Conservation (phyloP, 2,329 filamentous ascomycete species). For the Aspergillus pseudoglaucus region DNA sequence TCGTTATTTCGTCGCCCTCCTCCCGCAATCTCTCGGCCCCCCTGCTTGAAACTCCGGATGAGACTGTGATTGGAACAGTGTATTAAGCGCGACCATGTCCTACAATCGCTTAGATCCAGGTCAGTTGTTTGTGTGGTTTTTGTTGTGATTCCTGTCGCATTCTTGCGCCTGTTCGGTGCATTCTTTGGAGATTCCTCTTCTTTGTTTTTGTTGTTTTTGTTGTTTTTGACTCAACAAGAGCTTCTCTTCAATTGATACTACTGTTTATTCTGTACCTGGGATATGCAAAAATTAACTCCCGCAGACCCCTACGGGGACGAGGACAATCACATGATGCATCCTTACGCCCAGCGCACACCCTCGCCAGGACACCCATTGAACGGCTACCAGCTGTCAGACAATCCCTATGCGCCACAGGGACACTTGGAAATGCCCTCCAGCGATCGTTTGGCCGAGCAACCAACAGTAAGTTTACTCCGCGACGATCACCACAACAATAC, state of each 20-base stretch:
- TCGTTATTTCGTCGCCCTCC: conserved; percentile 9
- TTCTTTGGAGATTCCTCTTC: background rate
- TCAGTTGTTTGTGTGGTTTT: conserved; percentile 38
- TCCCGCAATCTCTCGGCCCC: conserved; percentile 24
- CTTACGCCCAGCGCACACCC: conserved; percentile 54
- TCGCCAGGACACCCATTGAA: conserved; percentile 70
- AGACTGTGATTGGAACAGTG: conserved; percentile 9
- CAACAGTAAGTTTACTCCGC: conserved; percentile 59
- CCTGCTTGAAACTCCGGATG: conserved; percentile 5
- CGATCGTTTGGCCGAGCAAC: conserved; percentile 75
- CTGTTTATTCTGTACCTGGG: background rate
- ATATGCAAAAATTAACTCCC: background rate
- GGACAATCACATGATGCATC: conserved; percentile 41
- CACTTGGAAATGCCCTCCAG: conserved; percentile 65
- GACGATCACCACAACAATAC: background rate
- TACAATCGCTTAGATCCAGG: conserved; percentile 63
- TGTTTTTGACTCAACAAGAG: background rate
- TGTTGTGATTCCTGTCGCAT: conserved; percentile 1
- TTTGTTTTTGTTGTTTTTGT: background rate
- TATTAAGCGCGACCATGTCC: conserved; percentile 39
- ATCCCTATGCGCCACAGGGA: conserved; percentile 55
- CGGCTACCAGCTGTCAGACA: conserved; percentile 77
- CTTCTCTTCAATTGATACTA: background rate
- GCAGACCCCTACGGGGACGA: conserved; percentile 40
- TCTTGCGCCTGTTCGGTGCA: background rate